These are phyloP conservation scores for Triadica sebifera DNA, from an alignment of 345 rosid genomes.

Conservation along the genomic window DNA sequence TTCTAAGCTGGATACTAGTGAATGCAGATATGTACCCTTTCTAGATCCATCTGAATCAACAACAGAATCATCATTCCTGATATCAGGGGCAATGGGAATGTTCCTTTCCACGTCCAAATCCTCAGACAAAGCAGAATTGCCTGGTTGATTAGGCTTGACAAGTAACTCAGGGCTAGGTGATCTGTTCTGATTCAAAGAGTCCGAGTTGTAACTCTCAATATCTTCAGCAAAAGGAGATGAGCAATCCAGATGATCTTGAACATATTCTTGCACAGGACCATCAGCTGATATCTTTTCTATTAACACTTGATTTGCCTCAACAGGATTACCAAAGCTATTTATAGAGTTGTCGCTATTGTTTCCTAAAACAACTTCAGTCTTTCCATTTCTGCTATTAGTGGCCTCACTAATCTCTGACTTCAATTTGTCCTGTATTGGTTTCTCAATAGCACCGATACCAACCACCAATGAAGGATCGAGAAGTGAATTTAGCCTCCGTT, in stretches of 20 bases:
- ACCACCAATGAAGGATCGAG: conserved; percentile 45
- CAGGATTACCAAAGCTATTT: conserved; percentile 9
- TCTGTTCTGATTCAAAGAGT: conserved; percentile 16
- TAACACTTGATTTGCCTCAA: conserved; percentile 29
- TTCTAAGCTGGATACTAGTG: conserved; percentile 43
- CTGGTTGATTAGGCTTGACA: conserved; percentile 19
- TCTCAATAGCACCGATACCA: conserved; percentile 32
- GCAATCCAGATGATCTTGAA: conserved; percentile 21
- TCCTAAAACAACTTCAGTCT: conserved; percentile 20
- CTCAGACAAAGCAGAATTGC: conserved; percentile 18
- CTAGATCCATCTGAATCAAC: conserved; percentile 26
- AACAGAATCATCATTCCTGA: conserved; percentile 22
- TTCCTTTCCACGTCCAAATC: conserved; percentile 33
- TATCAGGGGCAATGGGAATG: conserved; percentile 34
- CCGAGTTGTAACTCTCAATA: conserved; percentile 24
- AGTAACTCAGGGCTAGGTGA: conserved; percentile 11
- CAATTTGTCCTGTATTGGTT: conserved; percentile 25
- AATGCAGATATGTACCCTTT: conserved; percentile 31
- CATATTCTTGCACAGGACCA: conserved; percentile 30
- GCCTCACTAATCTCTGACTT: conserved; percentile 24
- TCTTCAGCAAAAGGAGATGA: conserved; percentile 29
- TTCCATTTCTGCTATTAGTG: conserved; percentile 18
- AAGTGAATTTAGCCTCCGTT: conserved; percentile 64
- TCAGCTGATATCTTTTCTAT: conserved; percentile 43
- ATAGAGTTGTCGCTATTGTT: conserved; percentile 23